Percentiles rank a stretch among this genome's conserved stretches.
phyloP scores from a whole-genome alignment of 1,284 basidiomycete species.

The Ustilago xerochloae region DNA sequence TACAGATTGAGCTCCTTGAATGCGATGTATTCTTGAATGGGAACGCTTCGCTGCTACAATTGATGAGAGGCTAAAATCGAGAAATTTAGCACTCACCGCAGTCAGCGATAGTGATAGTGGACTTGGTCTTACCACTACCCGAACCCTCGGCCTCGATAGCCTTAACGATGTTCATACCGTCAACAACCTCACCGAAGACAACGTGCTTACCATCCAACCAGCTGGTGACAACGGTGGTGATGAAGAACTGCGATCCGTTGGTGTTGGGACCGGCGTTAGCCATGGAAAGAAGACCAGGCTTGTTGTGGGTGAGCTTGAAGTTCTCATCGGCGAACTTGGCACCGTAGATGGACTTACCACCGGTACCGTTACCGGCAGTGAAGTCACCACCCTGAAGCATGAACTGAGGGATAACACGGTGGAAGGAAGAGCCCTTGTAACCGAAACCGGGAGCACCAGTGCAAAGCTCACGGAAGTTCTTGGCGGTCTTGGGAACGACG shows the following conservation, averaged over 20 bases:
- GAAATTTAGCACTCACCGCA: slow-evolving; percentile 60
- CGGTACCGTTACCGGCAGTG: slow-evolving; percentile 66
- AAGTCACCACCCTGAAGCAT: slow-evolving; percentile 70
- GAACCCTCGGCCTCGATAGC: slow-evolving; percentile 63
- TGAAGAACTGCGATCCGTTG: slow-evolving; percentile 67
- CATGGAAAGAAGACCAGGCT: slow-evolving; percentile 61
- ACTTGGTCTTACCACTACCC: slow-evolving; percentile 58
- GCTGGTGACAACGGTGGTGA: slow-evolving; percentile 66
- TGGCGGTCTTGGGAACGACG: slow-evolving; percentile 64
- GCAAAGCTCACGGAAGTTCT: slow-evolving; percentile 66
- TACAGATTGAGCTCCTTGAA: no score
- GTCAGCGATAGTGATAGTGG: slow-evolving; percentile 64
- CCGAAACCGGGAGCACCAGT: slow-evolving; percentile 76
- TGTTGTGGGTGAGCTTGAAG: slow-evolving; percentile 63
- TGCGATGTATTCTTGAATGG: no score
- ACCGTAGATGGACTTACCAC: slow-evolving; percentile 68
- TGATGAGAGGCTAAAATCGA: no score
- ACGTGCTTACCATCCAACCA: slow-evolving; percentile 93
- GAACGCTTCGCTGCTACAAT: no score
- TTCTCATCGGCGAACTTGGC: slow-evolving; percentile 61
- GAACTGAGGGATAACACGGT: slow-evolving; percentile 75
- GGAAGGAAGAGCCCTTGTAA: slow-evolving; percentile 79
- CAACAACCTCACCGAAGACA: slow-evolving; percentile 84
- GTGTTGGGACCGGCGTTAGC: slow-evolving; percentile 70
- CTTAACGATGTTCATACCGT: slow-evolving; percentile 66